These are phyloP conservation scores for Cyberlindnera maritima DNA, from an alignment of 805 yeast genomes.

Conservation along the genomic window DNA sequence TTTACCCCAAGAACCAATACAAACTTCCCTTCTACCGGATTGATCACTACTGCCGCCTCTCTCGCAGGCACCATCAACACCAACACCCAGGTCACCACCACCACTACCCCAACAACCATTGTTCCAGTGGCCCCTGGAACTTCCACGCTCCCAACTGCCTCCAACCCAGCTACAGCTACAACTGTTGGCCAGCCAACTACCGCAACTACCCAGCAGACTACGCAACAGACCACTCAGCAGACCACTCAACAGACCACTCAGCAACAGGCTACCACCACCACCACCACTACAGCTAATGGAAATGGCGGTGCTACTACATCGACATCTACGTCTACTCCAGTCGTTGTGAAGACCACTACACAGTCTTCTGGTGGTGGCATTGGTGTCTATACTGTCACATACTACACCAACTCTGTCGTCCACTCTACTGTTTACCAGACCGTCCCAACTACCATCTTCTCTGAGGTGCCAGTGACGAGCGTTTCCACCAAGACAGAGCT, in stretches of 20 bases:
- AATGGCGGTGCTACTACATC: conserved; percentile 15
- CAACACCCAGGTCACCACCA: conserved; percentile 15
- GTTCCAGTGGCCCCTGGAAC: not conserved
- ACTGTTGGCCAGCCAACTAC: conserved; percentile 4
- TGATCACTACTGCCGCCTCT: conserved; percentile 20
- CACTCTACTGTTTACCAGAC: conserved; percentile 2
- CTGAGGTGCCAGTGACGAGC: conserved; percentile 4
- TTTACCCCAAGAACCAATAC: conserved; percentile 20
- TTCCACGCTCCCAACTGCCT: not conserved
- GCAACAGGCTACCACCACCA: not conserved
- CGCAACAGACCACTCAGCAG: not conserved
- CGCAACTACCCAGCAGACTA: not conserved
- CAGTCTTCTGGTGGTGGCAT: conserved; percentile 9
- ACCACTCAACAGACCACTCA: not conserved
- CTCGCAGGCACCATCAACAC: conserved; percentile 20
- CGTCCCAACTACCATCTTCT: conserved; percentile 8
- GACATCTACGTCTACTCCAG: conserved; percentile 4
- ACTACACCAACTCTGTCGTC: conserved; percentile 1
- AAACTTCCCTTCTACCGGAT: conserved; percentile 14
- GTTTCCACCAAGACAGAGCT: conserved; percentile 3
- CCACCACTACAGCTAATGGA: conserved; percentile 10
- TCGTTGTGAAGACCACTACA: conserved; percentile 14
- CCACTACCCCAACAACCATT: conserved; percentile 4
- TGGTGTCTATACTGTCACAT: conserved; percentile 20
- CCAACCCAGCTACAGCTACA: conserved; percentile 6